These are phyloP conservation scores for Hyaloperonospora brassicae DNA, from an alignment of 352 stramenopile genomes.

Conservation along the genomic window DNA sequence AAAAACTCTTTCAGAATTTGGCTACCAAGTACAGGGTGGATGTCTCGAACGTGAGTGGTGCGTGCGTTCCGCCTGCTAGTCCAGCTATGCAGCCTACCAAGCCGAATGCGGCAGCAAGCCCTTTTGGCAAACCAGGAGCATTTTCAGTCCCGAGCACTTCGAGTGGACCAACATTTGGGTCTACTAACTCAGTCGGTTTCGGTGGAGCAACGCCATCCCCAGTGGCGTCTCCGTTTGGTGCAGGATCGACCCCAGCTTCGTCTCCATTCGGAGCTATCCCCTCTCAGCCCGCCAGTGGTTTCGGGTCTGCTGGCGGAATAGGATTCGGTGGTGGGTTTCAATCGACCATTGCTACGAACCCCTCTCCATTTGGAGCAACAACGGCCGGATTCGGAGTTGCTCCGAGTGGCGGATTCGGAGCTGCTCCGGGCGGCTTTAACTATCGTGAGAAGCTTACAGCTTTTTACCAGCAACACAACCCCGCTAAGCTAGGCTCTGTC, in stretches of 20 bases:
- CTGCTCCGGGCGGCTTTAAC: slow-evolving; percentile 23
- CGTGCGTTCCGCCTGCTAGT: slow-evolving; percentile 20
- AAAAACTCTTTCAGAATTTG: slow-evolving; percentile 68
- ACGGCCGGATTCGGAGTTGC: slow-evolving; percentile 26
- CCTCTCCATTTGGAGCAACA: slow-evolving; percentile 28
- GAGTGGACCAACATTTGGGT: slow-evolving; percentile 31
- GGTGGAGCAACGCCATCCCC: slow-evolving; percentile 22
- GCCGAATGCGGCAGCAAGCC: slow-evolving; percentile 35
- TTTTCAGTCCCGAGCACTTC: slow-evolving; percentile 27
- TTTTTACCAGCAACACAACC: slow-evolving; percentile 75
- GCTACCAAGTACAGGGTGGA: slow-evolving; percentile 67
- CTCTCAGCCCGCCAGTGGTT: slow-evolving; percentile 19
- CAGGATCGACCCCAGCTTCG: slow-evolving; percentile 13
- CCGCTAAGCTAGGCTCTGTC: slow-evolving; percentile 57
- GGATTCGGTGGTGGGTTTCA: slow-evolving; percentile 26
- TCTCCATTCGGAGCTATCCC: slow-evolving; percentile 39
- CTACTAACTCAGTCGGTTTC: slow-evolving; percentile 36
- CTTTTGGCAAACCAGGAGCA: slow-evolving; percentile 52
- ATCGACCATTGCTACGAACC: slow-evolving; percentile 14
- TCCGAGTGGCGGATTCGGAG: slow-evolving; percentile 23
- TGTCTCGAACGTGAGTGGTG: slow-evolving; percentile 5
- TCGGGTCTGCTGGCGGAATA: slow-evolving; percentile 22
- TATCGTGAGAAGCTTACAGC: slow-evolving; percentile 48
- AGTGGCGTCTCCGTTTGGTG: slow-evolving; percentile 36
- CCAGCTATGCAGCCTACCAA: slow-evolving; percentile 34